Evolutionary conservation across 306 rosid species (phyloP), one percentile per base, ranked within the genome.

Genomic region (Astragalus glycyphyllos): DNA sequence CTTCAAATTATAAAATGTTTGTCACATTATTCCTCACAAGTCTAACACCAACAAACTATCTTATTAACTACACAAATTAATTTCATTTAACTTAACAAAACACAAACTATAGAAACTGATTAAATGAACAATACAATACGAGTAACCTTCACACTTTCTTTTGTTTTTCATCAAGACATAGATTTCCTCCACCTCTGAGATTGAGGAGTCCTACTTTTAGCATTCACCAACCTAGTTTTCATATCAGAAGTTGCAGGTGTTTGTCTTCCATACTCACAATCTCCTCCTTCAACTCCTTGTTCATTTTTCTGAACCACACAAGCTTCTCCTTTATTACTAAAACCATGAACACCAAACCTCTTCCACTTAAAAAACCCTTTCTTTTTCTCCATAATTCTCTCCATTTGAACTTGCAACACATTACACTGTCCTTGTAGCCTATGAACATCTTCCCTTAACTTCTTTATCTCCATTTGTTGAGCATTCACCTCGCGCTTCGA

Each of bases 161-260:
- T 35, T 37, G 7, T 0, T 2, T 37, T 37, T 37, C 8, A 37
- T 37, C 41, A 37, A 5, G 97, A 89, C 85, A 87, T 6, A 41
- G 99, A 94, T 62, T 81, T 94, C 82, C 96, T 87, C 97, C 91
- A 84, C 78, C 80, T 91, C 56, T 78, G 79, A 26, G 31, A 26
- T 26, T 26, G 31, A 46, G 87, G 74, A 55, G 68, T 82, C 60
- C 78, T 78, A 47, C 86, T 78, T 74, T 76, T 80, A 2, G 79
- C 61, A n/a, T 56, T 56, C 3, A 75, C 90, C 59, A 87, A 50
- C 78, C 73, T 89, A 4, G 97, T 80, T 73, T 91, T 94, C 76
- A 86, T 47, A 65, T 80, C 86, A 44, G 66, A 35, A 67, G 45
- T 47, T 9, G 71, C 12, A 10, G 99, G 96, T 0, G 97, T 87